Conservation (phyloP, 2,329 filamentous ascomycete genomes). For the Phialophora tarda region DNA sequence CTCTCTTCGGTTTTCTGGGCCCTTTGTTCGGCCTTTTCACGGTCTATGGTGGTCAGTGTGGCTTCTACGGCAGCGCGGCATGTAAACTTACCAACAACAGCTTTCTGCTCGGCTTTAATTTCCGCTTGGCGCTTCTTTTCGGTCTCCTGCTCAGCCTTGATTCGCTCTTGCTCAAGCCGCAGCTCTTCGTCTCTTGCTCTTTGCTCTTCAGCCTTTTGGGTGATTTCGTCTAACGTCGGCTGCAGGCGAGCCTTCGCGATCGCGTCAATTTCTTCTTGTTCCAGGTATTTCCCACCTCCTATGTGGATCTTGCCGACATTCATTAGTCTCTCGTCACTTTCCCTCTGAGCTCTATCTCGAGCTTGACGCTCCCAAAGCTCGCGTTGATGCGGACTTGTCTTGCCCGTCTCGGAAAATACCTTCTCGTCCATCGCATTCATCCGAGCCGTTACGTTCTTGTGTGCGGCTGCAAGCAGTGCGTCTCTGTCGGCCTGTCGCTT, state of each 20-base stretch:
- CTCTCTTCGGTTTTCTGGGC: conserved; percentile 38
- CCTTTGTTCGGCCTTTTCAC: conserved; percentile 36
- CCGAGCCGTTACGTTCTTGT: conserved; percentile 80
- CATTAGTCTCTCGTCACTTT: conserved; percentile 65
- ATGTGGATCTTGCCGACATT: conserved; percentile 69
- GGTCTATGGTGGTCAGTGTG: conserved; percentile 31
- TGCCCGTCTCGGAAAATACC: conserved; percentile 76
- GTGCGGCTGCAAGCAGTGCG: conserved; percentile 75
- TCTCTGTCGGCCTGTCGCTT: conserved; percentile 78
- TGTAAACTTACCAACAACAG: conserved; percentile 50
- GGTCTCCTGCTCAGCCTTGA: conserved; percentile 62
- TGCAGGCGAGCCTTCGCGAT: conserved; percentile 79
- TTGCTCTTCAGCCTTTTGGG: conserved; percentile 75
- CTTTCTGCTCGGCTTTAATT: conserved; percentile 46
- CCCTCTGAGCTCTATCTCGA: conserved; percentile 69
- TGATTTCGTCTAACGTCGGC: conserved; percentile 83
- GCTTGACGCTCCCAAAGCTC: conserved; percentile 82
- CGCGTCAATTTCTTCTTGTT: conserved; percentile 75
- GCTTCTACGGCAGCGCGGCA: neutral
- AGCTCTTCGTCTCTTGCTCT: conserved; percentile 69
- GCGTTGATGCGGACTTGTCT: conserved; percentile 68
- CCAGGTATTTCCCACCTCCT: conserved; percentile 80
- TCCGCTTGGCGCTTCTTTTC: conserved; percentile 50
- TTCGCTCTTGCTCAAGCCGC: conserved; percentile 68
- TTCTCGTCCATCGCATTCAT: conserved; percentile 82